Percentiles rank a stretch among this genome's conserved stretches.
Evolutionary conservation across 2,329 filamentous ascomycete species (phyloP).

Genomic region (Fusarium drepaniforme): DNA sequence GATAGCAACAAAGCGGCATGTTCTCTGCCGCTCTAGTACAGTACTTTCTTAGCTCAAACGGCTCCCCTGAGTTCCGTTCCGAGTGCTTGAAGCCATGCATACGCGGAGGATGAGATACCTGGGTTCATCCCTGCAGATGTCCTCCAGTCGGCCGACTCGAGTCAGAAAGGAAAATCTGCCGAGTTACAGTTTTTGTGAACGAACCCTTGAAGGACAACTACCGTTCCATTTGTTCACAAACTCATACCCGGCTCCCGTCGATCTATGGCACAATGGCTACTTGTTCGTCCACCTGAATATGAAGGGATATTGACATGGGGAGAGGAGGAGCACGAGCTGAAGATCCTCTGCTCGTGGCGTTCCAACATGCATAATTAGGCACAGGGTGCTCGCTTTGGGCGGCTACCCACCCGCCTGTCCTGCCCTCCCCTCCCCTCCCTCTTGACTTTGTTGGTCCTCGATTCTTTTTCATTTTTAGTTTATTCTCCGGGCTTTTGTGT

Average conservation of each 20-base stretch:
- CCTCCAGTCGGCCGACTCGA: background rate
- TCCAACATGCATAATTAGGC: background rate
- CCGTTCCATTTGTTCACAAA: background rate
- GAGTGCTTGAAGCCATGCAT: background rate
- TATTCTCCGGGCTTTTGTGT: background rate
- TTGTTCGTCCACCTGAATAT: background rate
- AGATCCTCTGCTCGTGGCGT: background rate
- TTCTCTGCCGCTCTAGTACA: background rate
- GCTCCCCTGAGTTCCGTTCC: background rate
- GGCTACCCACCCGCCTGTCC: background rate
- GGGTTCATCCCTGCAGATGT: background rate
- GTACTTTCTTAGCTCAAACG: background rate
- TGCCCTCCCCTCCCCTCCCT: background rate
- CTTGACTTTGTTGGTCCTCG: background rate
- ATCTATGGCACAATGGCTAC: background rate
- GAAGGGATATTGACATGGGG: background rate
- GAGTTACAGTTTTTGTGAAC: background rate
- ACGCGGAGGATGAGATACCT: background rate
- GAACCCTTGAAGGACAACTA: background rate
- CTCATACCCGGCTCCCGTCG: background rate
- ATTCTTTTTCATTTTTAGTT: background rate
- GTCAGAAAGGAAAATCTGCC: background rate
- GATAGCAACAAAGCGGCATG: background rate
- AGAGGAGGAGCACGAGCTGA: background rate
- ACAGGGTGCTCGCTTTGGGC: background rate